phyloP scores from a whole-genome alignment of 371 early-diverging fungal species.

The Circinella minor region DNA sequence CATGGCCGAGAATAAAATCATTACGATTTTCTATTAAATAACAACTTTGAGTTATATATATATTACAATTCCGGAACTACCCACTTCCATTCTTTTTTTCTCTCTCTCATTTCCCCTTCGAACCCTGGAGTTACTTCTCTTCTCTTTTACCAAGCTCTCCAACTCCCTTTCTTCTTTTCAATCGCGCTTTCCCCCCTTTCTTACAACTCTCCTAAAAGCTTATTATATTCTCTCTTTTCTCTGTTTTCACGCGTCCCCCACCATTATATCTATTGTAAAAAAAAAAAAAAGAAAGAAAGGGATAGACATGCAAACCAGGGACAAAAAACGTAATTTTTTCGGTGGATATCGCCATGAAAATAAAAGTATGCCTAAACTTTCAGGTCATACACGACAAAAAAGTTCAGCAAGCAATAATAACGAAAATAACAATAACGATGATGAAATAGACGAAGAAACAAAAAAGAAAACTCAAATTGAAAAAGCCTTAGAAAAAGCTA shows the following conservation, averaged over 20 bases:
- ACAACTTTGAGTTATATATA: too few species aligned
- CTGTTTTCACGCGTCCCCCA: neutral
- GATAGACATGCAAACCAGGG: constrained; percentile 3
- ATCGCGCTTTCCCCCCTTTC: too few species aligned
- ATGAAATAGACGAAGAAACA: neutral
- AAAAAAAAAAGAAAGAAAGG: neutral
- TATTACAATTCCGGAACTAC: too few species aligned
- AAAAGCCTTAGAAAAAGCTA: constrained; percentile 33
- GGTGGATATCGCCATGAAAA: constrained; percentile 18
- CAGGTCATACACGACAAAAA: neutral
- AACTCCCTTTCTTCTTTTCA: neutral
- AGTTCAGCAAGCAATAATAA: neutral
- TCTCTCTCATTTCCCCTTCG: too few species aligned
- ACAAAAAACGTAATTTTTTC: constrained; percentile 19
- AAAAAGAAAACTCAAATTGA: constrained; percentile 16
- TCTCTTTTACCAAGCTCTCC: too few species aligned
- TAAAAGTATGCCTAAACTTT: constrained; percentile 10
- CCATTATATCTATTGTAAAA: neutral
- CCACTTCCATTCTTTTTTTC: too few species aligned
- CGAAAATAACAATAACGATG: neutral
- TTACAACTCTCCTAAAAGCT: too few species aligned
- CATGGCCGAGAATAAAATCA: neutral
- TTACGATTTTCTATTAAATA: too few species aligned
- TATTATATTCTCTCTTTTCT: neutral
- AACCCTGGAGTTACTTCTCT: too few species aligned